A percentile compares a stretch with the other conserved stretches of the same genome.
phyloP scores from a whole-genome alignment of 2,329 filamentous ascomycete genomes.

The Hypoxylon sp. region DNA sequence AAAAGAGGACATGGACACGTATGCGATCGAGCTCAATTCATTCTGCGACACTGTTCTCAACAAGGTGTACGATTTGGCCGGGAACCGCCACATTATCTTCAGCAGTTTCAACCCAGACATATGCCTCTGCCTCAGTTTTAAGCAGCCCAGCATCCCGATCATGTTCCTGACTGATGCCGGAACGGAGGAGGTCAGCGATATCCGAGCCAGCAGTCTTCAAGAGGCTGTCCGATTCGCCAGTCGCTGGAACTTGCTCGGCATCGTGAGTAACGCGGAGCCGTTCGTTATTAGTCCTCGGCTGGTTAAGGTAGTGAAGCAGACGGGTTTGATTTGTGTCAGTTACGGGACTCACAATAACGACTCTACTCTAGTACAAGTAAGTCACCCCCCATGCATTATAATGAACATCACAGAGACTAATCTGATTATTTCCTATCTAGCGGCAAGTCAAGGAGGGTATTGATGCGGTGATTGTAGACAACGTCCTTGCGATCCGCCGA shows the following conservation, averaged over 20 bases:
- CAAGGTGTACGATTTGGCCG: slow-evolving; percentile 89
- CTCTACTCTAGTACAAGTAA: slow-evolving; percentile 84
- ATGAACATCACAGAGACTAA: slow-evolving; percentile 24
- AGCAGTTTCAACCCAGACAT: slow-evolving; percentile 98
- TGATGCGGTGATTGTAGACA: slow-evolving; percentile 97
- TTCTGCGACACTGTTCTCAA: slow-evolving; percentile 94
- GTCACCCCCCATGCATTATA: slow-evolving; percentile 48
- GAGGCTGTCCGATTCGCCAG: slow-evolving; percentile 96
- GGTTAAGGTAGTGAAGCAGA: slow-evolving; percentile 94
- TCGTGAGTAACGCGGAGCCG: slow-evolving; percentile 90
- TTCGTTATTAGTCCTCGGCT: slow-evolving; percentile 90
- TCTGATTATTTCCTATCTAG: slow-evolving; percentile 59
- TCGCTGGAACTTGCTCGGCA: slow-evolving; percentile 93
- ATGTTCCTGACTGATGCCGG: slow-evolving; percentile 95
- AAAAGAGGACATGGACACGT: slow-evolving; percentile 96
- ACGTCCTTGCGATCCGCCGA: slow-evolving; percentile 91
- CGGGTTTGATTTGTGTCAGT: slow-evolving; percentile 91
- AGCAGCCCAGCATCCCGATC: slow-evolving; percentile 96
- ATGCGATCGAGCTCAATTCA: slow-evolving; percentile 94
- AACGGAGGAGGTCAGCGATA: slow-evolving; percentile 84
- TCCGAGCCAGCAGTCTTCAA: slow-evolving; percentile 90
- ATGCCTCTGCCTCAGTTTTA: slow-evolving; percentile 93
- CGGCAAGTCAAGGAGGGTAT: slow-evolving; percentile 95
- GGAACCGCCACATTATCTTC: slow-evolving; percentile 93
- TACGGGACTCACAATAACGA: slow-evolving; percentile 96